Evolutionary conservation across 2,329 filamentous ascomycete genomes (phyloP).

Genomic region (Blastomyces percursus): DNA sequence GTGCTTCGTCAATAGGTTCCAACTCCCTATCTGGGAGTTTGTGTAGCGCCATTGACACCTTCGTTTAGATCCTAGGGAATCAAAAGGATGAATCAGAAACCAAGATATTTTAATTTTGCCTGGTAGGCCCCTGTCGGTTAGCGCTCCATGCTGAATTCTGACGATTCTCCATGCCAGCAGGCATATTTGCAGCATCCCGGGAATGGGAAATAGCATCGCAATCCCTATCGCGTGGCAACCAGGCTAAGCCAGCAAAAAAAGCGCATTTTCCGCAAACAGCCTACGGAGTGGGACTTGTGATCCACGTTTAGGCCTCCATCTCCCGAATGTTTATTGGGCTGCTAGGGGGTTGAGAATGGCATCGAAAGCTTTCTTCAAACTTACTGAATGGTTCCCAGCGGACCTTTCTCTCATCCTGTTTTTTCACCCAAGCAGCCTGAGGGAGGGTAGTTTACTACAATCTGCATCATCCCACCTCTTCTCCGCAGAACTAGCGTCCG

Average conservation of each 20-base stretch:
- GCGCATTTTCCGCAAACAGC: not conserved
- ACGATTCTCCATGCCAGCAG: not conserved
- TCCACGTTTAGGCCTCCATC: slow-evolving; percentile 4
- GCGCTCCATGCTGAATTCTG: not conserved
- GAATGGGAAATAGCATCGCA: not conserved
- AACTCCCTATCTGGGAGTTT: not conserved
- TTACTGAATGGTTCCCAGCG: not conserved
- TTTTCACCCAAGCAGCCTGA: not conserved
- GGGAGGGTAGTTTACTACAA: not conserved
- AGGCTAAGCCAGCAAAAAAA: not conserved
- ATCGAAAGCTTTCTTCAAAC: not conserved
- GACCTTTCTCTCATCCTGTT: not conserved
- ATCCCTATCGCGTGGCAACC: not conserved
- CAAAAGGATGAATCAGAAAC: not conserved
- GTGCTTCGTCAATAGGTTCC: not conserved
- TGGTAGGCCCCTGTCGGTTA: not conserved
- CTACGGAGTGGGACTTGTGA: not conserved
- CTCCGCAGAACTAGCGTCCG: not conserved
- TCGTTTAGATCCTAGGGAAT: not conserved
- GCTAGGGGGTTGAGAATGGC: not conserved
- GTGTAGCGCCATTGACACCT: not conserved
- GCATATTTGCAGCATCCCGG: not conserved
- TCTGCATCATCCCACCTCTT: not conserved
- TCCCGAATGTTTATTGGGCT: not conserved
- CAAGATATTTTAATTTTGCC: not conserved